Percentiles rank a stretch among this genome's conserved stretches.
Conservation (phyloP, 31 red algal genomes). For the Endocladia muricata region DNA sequence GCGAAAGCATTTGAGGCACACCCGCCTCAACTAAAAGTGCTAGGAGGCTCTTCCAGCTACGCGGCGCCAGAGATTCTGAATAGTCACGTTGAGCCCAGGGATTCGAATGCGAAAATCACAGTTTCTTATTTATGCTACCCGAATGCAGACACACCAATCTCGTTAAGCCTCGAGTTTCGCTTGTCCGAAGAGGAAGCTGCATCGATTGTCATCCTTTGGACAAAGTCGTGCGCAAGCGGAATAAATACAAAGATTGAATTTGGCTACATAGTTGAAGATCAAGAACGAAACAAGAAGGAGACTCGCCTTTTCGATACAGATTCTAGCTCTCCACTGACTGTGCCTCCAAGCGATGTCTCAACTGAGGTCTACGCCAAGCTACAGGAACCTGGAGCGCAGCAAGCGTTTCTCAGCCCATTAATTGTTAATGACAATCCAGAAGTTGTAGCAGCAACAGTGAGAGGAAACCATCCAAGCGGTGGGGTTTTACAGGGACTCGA, state of each 20-base stretch:
- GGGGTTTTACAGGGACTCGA: constrained; percentile 48
- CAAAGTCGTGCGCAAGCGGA: constrained; percentile 37
- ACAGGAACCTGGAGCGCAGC: constrained; percentile 41
- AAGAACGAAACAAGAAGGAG: neutral
- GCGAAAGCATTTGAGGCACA: constrained; percentile 21
- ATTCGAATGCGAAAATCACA: constrained; percentile 37
- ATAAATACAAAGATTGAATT: constrained; percentile 40
- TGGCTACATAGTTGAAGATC: constrained; percentile 43
- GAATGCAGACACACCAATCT: constrained; percentile 10
- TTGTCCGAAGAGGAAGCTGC: constrained; percentile 11
- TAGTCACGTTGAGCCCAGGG: neutral
- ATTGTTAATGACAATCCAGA: constrained; percentile 38
- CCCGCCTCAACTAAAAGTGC: constrained; percentile 21
- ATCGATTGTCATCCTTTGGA: constrained; percentile 29
- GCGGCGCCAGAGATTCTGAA: constrained; percentile 15
- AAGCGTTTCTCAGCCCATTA: constrained; percentile 56
- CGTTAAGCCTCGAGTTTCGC: constrained; percentile 14
- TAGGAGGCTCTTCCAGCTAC: neutral
- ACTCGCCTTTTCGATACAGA: constrained; percentile 31
- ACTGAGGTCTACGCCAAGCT: constrained; percentile 62
- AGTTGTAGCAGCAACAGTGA: constrained; percentile 30
- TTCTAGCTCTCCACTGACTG: constrained; percentile 8
- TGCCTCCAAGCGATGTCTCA: constrained; percentile 51
- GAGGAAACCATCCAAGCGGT: constrained; percentile 67
- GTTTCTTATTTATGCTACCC: constrained; percentile 54